Evolutionary conservation across 352 stramenopile species (phyloP).

Genomic region (Globisporangium irregulare): DNA sequence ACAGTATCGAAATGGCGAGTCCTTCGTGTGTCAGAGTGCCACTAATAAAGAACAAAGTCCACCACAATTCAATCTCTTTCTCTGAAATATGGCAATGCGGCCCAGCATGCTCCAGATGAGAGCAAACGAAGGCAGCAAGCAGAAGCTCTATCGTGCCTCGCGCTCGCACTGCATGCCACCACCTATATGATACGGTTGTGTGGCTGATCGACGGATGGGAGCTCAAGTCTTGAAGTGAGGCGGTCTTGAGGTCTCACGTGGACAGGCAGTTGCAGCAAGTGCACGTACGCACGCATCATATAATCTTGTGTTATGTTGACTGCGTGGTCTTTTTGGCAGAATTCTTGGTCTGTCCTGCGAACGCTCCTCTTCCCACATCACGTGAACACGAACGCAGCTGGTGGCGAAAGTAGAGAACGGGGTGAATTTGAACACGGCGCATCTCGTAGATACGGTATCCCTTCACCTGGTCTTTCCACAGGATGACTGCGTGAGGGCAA

Average conservation of each 20-base stretch:
- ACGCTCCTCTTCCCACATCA: background rate
- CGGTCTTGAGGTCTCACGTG: background rate
- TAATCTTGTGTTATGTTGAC: background rate
- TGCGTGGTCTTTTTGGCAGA: background rate
- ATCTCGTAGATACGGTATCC: background rate
- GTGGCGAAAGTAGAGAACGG: background rate
- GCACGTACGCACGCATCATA: background rate
- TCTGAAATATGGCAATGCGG: background rate
- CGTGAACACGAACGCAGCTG: background rate
- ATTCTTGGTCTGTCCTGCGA: background rate
- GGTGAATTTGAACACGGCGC: background rate
- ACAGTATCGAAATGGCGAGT: no score
- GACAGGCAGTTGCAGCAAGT: background rate
- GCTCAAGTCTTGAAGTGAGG: no score
- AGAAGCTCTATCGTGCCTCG: no score
- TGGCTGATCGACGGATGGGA: no score
- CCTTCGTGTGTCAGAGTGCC: background rate
- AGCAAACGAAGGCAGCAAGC: no score
- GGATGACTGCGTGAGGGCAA: background rate
- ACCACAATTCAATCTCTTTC: background rate
- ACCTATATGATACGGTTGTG: no score
- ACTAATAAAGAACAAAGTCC: background rate
- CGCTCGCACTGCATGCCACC: no score
- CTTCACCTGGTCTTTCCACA: background rate
- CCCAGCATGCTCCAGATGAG: background rate